Evolutionary conservation across 2,329 filamentous ascomycete genomes (phyloP), one percentile per base, ranked within the genome.

Genomic region (Penicillium sp.): DNA sequence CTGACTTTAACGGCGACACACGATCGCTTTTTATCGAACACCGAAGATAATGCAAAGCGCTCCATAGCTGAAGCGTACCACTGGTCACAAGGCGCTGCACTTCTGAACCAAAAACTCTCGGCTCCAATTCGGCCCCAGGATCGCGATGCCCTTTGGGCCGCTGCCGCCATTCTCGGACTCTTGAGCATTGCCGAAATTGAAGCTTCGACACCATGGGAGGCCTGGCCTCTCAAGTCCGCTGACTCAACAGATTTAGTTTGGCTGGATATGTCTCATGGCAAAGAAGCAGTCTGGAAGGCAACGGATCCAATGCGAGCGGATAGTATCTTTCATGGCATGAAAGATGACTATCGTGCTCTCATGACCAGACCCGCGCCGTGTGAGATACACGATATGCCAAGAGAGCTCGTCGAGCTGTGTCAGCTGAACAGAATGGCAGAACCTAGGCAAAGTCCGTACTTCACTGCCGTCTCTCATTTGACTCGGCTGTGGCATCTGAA

Each of bases 251-350:
- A 87, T 63, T 76, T 88, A 1, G 76, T 82, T 61, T 89, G 85
- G 85, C 70, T 88, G 4, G 81, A 78, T 50, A 76, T 88, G 64
- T 78, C 77, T 59, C 77, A 82, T n/a, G 82, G 83, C 0, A 87
- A 87, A 66, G 75, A 74, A 37, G 76, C 77, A 4, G 76, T 87
- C 2, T 86, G 80, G 78, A 68, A 77, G 2, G 65, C 85, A 1
- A 76, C 80, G 1, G 73, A 85, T 47, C 79, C 83, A 0, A 55
- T 74, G 7, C 71, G 81, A 2, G 63, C 73, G 0, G 79, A 81
- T 11, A 81, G 80, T 53, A 64, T 81, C 2, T 83, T 85, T 63
- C 64, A 74, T 47, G 40, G 60, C 0, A 65, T 79, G 11, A 56
- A 64, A 9, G 67, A 68, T 50, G 66, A 70, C 9, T 67, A 63